These are phyloP conservation scores for Annulohypoxylon nitens DNA, from an alignment of 495 filamentous ascomycete genomes.

Conservation along the genomic window DNA sequence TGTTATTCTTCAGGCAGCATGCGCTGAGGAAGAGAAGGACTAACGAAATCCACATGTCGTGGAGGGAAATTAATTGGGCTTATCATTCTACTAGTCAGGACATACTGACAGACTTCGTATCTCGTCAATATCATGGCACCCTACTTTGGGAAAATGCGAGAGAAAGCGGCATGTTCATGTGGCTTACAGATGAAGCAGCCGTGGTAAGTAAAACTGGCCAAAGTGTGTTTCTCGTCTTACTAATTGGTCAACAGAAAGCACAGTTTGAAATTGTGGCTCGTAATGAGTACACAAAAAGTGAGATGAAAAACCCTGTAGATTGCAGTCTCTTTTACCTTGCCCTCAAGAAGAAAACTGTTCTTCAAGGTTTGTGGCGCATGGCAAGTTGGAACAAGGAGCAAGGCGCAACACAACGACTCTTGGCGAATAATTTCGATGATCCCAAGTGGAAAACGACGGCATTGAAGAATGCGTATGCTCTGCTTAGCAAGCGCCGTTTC, in stretches of 20 bases:
- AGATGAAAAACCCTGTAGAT: constrained; percentile 92
- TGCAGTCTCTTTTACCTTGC: constrained; percentile 94
- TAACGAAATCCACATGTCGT: constrained; percentile 78
- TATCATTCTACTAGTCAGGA: constrained; percentile 94
- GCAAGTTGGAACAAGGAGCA: constrained; percentile 92
- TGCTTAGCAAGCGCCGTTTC: constrained; percentile 91
- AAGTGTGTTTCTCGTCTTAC: not conserved
- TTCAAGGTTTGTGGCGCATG: constrained; percentile 96
- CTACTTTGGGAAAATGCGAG: constrained; percentile 87
- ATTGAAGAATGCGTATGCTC: constrained; percentile 96
- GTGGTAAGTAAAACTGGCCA: constrained; percentile 68
- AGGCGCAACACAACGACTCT: constrained; percentile 75
- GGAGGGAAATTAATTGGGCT: constrained; percentile 96
- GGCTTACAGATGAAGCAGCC: constrained; percentile 81
- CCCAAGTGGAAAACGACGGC: constrained; percentile 89
- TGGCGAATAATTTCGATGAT: constrained; percentile 90
- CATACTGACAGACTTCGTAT: constrained; percentile 90
- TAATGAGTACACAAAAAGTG: constrained; percentile 90
- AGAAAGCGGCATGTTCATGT: constrained; percentile 94
- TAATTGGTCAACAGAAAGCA: constrained; percentile 63
- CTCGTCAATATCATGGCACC: constrained; percentile 78
- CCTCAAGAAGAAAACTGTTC: constrained; percentile 88
- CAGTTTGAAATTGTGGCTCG: constrained; percentile 92
- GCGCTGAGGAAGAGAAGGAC: constrained; percentile 75
- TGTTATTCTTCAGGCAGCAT: constrained; percentile 90